These are phyloP conservation scores for Cyanidioschyzon merolae DNA, from an alignment of 23 red algal genomes.

Conservation along the genomic window DNA sequence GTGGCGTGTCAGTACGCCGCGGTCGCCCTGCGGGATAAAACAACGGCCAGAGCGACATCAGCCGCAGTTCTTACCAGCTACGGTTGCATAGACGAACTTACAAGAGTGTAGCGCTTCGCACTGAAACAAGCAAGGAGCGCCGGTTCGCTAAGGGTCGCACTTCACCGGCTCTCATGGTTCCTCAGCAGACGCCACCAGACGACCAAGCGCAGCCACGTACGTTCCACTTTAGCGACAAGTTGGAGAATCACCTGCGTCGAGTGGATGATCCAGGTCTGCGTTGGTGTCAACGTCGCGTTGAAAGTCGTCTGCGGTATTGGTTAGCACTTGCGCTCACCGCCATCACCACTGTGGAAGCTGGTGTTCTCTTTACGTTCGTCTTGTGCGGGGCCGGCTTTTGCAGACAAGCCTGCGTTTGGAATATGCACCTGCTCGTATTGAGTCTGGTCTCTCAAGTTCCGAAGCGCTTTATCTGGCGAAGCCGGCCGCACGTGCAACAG, in stretches of 20 bases:
- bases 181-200: no score
- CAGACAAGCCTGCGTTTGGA: slow-evolving; percentile 28
- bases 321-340: slow-evolving; percentile 34
- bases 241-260: neutral
- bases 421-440: slow-evolving; percentile 36
- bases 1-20: no score
- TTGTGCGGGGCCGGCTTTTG: slow-evolving; percentile 59
- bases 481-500: slow-evolving; percentile 55
- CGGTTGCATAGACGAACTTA: no score
- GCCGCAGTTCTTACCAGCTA: no score
- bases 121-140: no score
- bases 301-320: slow-evolving; percentile 10
- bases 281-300: slow-evolving; percentile 28
- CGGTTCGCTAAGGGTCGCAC: no score
- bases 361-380: slow-evolving; percentile 26
- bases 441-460: slow-evolving; percentile 59
- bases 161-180: no score
- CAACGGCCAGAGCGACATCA: no score
- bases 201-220: neutral
- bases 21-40: no score
- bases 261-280: slow-evolving; percentile 39
- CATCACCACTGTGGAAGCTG: slow-evolving; percentile 60
- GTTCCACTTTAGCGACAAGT: neutral
- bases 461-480: slow-evolving; percentile 68
- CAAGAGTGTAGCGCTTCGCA: no score